A percentile compares a stretch with the other conserved stretches of the same genome.
Conservation (phyloP, 129 eudicot species). For the Deinandra increscens region DNA sequence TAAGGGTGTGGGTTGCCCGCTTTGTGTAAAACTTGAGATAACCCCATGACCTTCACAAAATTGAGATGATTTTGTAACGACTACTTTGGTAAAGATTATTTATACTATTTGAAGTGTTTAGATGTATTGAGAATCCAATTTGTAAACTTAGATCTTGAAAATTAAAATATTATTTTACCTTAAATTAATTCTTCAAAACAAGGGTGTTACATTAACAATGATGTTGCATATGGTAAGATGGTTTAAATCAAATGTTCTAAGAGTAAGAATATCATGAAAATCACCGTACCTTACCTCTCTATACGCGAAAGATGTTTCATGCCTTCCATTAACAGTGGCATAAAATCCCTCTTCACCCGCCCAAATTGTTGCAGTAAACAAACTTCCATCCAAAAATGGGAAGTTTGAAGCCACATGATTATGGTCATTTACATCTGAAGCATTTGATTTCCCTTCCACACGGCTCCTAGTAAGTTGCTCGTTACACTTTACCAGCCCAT, state of each 20-base stretch:
- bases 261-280: conserved; percentile 16
- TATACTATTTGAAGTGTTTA: neutral
- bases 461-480: conserved; percentile 46
- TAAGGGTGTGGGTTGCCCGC: neutral
- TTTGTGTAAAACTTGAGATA: neutral
- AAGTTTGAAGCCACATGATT: conserved; percentile 54
- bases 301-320: conserved; percentile 73
- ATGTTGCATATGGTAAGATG: neutral
- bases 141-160: neutral
- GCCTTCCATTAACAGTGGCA: conserved; percentile 87
- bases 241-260: neutral
- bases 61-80: neutral
- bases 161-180: neutral
- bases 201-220: neutral
- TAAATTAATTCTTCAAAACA: neutral
- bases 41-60: no score
- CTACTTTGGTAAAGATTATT: neutral
- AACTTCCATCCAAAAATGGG: conserved; percentile 74
- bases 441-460: conserved; percentile 42
- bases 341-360: conserved; percentile 83
- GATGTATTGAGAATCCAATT: neutral
- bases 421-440: conserved; percentile 46
- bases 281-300: conserved; percentile 60
- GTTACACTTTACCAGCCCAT: conserved; percentile 75
- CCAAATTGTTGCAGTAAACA: conserved; percentile 80